Evolutionary conservation across 2,329 filamentous ascomycete genomes (phyloP), one percentile per base, ranked within the genome.

Genomic region (Sphaerulina vaccinii): DNA sequence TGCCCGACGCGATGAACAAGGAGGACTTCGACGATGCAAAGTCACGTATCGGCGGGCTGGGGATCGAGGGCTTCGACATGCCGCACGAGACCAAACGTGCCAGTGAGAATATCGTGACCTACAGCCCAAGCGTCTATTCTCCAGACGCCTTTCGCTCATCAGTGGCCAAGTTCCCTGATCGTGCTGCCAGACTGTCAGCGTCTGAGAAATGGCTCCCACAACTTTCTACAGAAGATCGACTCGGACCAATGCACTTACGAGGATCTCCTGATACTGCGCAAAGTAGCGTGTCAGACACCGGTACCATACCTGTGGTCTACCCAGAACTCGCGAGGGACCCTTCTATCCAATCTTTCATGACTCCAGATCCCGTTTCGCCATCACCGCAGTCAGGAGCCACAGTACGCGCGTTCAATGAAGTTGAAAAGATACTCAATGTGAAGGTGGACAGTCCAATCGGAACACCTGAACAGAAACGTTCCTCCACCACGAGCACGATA

Each of bases 81-180:
- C 59, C 64, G 8, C 39, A 49, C 6, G 65, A 66, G 51, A 62
- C 49, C 35, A 52, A 55, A 42, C 55, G 54, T 37, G 48, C 54
- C 16, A 52, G 52, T 19, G 52, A 42, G 18, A n/a, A n/a, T n/a
- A 24, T 43, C 19, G 49, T 43, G 6, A 37, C 41, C 9, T 65
- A 68, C 54, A 64, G 62, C 29, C 65, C 65, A 1, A 66, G 63
- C 51, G 49, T 65, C 39, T 68, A 67, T 52, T 61, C 59, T n/a
- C 56, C 45, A 10, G 48, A 54, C 24, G 18, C 38, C 11, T 53
- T 50, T 32, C 45, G 50, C 11, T 32, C 21, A 5, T 47, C 50
- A 19, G 36, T 35, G 8, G 24, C 43, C 29, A 37, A 10, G 5
- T 49, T 52, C 43, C 35, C 43, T 8, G 42, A 48, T 16, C 50